A percentile compares a stretch with the other conserved stretches of the same genome.
These are phyloP conservation scores for Didymella lethalis DNA, from an alignment of 2,329 filamentous ascomycete species.

Conservation along the genomic window DNA sequence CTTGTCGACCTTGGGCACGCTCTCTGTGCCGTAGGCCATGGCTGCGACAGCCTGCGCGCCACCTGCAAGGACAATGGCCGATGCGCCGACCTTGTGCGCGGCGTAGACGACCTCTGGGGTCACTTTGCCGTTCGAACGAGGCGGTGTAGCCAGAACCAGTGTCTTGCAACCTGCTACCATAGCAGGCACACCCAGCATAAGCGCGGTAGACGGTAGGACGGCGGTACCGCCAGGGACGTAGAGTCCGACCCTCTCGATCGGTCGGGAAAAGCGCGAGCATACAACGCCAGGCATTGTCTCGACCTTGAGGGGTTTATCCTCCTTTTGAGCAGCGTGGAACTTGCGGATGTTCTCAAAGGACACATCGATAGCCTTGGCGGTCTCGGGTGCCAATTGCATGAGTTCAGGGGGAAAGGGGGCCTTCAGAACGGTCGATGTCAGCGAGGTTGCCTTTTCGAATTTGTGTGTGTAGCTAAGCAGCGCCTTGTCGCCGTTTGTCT, in stretches of 20 bases:
- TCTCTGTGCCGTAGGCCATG: conserved; percentile 96
- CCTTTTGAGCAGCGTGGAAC: conserved; percentile 92
- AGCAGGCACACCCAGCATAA: conserved; percentile 97
- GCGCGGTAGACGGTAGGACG: conserved; percentile 93
- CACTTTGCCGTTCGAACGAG: conserved; percentile 84
- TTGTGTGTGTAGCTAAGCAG: conserved; percentile 95
- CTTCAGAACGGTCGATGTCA: conserved; percentile 86
- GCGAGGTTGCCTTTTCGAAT: conserved; percentile 93
- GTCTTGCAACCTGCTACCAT: conserved; percentile 97
- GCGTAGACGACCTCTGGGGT: conserved; percentile 98
- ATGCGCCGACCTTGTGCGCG: conserved; percentile 94
- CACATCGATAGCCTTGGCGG: conserved; percentile 88
- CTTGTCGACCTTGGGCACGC: conserved; percentile 96
- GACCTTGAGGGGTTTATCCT: conserved; percentile 80
- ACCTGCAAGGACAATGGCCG: conserved; percentile 93
- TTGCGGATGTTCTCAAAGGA: conserved; percentile 94
- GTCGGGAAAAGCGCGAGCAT: conserved; percentile 89
- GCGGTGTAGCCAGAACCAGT: conserved; percentile 92
- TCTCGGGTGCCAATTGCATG: conserved; percentile 86
- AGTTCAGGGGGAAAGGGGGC: conserved; percentile 86
- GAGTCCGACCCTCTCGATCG: conserved; percentile 94
- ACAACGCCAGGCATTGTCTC: conserved; percentile 98
- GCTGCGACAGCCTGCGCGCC: conserved; percentile 95
- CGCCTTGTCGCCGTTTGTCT: conserved; percentile 82
- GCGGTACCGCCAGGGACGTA: conserved; percentile 97